Evolutionary conservation across 73 alveolate genomes (phyloP), one percentile per base, ranked within the genome.

Genomic region (Symbiodinium pilosum): DNA sequence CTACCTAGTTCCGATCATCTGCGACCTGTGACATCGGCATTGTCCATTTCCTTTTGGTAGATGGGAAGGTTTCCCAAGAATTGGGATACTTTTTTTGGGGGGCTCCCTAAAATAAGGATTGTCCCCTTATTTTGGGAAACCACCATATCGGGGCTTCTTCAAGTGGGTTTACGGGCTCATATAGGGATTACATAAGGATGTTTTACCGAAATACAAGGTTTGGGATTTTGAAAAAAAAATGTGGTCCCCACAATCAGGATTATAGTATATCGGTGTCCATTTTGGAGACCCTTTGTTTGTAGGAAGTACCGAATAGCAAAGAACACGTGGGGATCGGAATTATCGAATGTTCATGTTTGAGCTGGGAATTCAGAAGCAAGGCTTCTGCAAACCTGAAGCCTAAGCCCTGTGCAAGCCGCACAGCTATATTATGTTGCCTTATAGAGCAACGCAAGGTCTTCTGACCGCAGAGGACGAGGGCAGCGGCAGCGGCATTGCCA

Each of bases 381-480:
- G 81, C 81, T 64, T 64, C 81, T 38, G 81, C 3, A 64, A 64
- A 30, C 81, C 81, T 28, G 81, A 34, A 64, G 81, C 81, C 6
- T 21, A 64, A 64, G 36, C 38, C 77, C 77, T 26, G 38, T 1
- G 77, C 77, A 18, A 64, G 77, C 77, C 77, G 28, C 21, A 64
- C 77, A 36, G 20, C 77, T 64, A 64, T 12, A 64, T 9, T 47
- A 47, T 6, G 59, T 64, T 64, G 77, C 21, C 77, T 64, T 64
- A 9, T 64, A 38, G 81, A 38, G 41, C 81, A 28, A 28, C 81
- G 24, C 41, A 64, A 64, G 81, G 81, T 64, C 81, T 64, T 64
- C 4, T 64, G 81, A 64, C 40, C 81, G 81, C 81, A 14, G 81
- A 64, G 41, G 81, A 64, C 81, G 81, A 64, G 81, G 81, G 81